Evolutionary conservation across 1,139 yeast genomes (phyloP).

Genomic region (Lodderomyces theae): DNA sequence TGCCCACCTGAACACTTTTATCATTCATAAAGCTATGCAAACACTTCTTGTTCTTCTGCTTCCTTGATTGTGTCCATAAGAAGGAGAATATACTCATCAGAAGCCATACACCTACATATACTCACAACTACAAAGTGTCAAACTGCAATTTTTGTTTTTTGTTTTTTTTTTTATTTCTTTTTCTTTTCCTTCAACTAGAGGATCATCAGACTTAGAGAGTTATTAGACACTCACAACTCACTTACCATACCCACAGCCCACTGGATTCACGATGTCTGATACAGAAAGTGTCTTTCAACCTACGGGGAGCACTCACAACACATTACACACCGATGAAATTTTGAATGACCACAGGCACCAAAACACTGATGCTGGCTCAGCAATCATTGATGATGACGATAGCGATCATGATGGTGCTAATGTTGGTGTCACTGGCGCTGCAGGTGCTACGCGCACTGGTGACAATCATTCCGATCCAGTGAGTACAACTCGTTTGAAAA

Average conservation of each 20-base stretch:
- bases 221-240: no score
- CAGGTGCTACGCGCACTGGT: background rate
- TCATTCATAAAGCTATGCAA: background rate
- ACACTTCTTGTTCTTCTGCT: background rate
- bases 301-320: constrained; percentile 25
- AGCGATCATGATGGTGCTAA: constrained; percentile 8
- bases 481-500: background rate
- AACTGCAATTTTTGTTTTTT: no score
- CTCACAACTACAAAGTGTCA: no score
- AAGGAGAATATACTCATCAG: background rate
- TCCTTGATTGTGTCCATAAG: background rate
- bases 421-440: background rate
- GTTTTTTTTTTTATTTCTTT: no score
- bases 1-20: no score
- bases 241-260: no score
- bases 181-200: no score
- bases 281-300: constrained; percentile 42
- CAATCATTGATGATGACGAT: constrained; percentile 10
- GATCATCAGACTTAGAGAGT: no score
- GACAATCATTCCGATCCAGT: constrained; percentile 2
- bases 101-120: background rate
- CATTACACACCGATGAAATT: constrained; percentile 41
- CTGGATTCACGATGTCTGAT: constrained; percentile 55
- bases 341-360: constrained; percentile 57
- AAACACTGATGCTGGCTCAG: constrained; percentile 29